Conservation (phyloP, 2,329 filamentous ascomycete species). For the Blastomyces gilchristii region DNA sequence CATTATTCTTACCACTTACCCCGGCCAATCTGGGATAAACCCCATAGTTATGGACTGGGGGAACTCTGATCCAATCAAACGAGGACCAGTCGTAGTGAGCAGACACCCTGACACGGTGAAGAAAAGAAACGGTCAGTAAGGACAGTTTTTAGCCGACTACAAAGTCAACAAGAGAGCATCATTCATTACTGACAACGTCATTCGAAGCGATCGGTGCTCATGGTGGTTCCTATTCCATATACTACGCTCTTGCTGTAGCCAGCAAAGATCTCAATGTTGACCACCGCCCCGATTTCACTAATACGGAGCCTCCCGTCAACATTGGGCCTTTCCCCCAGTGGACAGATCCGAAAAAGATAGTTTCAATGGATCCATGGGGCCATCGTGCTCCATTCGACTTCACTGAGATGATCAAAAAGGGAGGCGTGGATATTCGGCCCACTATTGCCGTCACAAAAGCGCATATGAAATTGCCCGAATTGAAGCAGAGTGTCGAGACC, state of each 20-base stretch:
- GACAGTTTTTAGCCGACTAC: background rate
- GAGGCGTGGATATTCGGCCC: constrained; percentile 72
- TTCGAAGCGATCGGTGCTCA: constrained; percentile 53
- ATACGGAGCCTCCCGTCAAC: constrained; percentile 83
- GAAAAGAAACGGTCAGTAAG: constrained; percentile 60
- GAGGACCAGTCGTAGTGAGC: constrained; percentile 84
- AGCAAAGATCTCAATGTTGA: constrained; percentile 78
- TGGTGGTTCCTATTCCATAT: constrained; percentile 91
- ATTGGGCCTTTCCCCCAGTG: constrained; percentile 87
- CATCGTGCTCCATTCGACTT: constrained; percentile 79
- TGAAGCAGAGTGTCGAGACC: constrained; percentile 73
- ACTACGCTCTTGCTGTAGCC: constrained; percentile 85
- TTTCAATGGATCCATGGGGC: constrained; percentile 91
- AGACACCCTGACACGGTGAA: constrained; percentile 64
- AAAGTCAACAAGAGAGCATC: background rate
- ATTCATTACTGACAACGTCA: constrained; percentile 21
- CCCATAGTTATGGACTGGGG: constrained; percentile 87
- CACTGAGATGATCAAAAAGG: constrained; percentile 64
- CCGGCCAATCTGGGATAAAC: constrained; percentile 86
- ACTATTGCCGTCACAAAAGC: constrained; percentile 88
- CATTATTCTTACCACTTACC: constrained; percentile 73
- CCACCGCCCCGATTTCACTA: constrained; percentile 67
- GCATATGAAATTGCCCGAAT: constrained; percentile 92
- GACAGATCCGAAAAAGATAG: constrained; percentile 85
- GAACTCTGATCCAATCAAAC: constrained; percentile 57